Evolutionary conservation across 192 early-diverging fungal genomes (phyloP).

Genomic region (Podila horticola): DNA sequence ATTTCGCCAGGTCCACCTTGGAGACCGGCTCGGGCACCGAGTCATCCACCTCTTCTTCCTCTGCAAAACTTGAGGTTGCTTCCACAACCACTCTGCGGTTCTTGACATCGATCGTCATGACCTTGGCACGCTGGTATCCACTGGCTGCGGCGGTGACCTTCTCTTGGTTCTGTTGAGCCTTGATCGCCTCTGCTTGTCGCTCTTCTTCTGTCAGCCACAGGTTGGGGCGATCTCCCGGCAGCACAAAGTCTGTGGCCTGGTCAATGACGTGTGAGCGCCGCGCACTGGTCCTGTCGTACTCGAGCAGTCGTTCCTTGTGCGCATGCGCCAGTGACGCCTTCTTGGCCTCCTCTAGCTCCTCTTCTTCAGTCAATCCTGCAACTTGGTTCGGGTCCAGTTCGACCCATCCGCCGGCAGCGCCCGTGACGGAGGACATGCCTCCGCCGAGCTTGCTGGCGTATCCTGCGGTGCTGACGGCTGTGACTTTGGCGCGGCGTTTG

Average conservation of each 20-base stretch:
- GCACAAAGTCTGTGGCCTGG: conserved; percentile 63
- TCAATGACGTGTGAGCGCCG: conserved; percentile 56
- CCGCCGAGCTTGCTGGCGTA: conserved; percentile 62
- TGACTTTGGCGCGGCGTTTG: conserved; percentile 42
- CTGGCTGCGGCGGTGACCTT: conserved; percentile 45
- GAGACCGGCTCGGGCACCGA: conserved; percentile 33
- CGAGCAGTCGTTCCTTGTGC: conserved; percentile 62
- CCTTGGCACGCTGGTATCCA: conserved; percentile 51
- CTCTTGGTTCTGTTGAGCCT: conserved; percentile 58
- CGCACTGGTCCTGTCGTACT: conserved; percentile 61
- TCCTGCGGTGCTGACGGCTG: conserved; percentile 33
- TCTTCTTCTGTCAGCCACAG: conserved; percentile 62
- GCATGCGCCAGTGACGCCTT: conserved; percentile 47
- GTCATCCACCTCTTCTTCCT: conserved; percentile 49
- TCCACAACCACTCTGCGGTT: conserved; percentile 57
- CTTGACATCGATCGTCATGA: conserved; percentile 61
- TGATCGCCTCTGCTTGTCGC: conserved; percentile 44
- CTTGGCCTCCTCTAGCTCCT: conserved; percentile 53
- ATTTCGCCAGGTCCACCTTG: conserved; percentile 30
- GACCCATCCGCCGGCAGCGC: conserved; percentile 30
- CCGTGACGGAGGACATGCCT: conserved; percentile 33
- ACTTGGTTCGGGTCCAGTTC: conserved; percentile 15
- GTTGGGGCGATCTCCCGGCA: conserved; percentile 63
- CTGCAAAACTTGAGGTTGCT: conserved; percentile 10
- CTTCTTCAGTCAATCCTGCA: conserved; percentile 50